Percentiles rank a stretch among this genome's conserved stretches.
Conservation (phyloP, 768 basidiomycete genomes). For the Polyporus arcularius region DNA sequence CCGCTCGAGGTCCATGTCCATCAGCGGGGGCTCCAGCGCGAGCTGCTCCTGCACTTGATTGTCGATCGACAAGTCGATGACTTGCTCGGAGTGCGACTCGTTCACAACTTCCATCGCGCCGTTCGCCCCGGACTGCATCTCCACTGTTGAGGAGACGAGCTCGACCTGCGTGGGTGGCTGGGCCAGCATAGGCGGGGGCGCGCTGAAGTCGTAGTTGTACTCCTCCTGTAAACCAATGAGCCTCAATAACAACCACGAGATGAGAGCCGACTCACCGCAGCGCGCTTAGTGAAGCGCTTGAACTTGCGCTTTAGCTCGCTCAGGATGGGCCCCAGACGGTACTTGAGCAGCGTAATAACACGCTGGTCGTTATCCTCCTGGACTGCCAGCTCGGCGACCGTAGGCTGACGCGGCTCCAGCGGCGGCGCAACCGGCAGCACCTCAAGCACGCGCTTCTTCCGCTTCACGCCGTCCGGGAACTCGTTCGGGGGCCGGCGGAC, state of each 20-base stretch:
- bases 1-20: constrained; percentile 88
- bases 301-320: constrained; percentile 90
- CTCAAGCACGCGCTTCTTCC: constrained; percentile 83
- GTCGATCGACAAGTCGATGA: constrained; percentile 24
- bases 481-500: constrained; percentile 76
- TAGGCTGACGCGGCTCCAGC: constrained; percentile 79
- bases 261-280: constrained; percentile 53
- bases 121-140: constrained; percentile 40
- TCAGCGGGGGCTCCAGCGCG: constrained; percentile 52
- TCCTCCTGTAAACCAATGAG: constrained; percentile 57
- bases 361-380: constrained; percentile 84
- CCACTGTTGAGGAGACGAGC: constrained; percentile 39
- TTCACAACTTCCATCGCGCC: constrained; percentile 46
- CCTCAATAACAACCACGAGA: not conserved
- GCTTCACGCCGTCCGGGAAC: constrained; percentile 86
- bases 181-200: constrained; percentile 19
- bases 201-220: constrained; percentile 54
- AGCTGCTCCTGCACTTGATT: constrained; percentile 42
- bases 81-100: constrained; percentile 31
- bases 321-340: constrained; percentile 87
- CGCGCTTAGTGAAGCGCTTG: constrained; percentile 83
- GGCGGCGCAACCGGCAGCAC: constrained; percentile 88
- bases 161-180: constrained; percentile 29
- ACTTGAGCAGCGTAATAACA: constrained; percentile 79
- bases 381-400: constrained; percentile 75